A percentile compares a stretch with the other conserved stretches of the same genome.
Conservation (phyloP, 139 green algal species). For the Haematococcus sp. region DNA sequence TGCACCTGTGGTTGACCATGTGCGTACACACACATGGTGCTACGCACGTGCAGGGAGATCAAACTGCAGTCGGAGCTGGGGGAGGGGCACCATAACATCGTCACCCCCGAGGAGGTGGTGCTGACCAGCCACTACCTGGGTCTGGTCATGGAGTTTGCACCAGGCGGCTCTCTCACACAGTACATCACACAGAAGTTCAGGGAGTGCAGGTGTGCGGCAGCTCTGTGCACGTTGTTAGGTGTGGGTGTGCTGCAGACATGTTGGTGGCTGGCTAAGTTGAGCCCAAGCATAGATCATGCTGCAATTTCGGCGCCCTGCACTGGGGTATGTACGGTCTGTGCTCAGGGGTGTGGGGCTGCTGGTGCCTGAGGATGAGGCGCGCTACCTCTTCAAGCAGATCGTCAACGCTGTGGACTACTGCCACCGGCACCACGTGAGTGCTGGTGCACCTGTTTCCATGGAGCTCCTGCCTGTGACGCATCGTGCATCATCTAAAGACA, state of each 20-base stretch:
- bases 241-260: not conserved
- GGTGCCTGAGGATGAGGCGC: slow-evolving; percentile 67
- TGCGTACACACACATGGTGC: too few relatives aligned
- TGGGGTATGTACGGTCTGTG: too few relatives aligned
- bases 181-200: slow-evolving; percentile 61
- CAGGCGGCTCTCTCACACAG: slow-evolving; percentile 64
- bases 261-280: not conserved
- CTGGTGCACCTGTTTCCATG: slow-evolving; percentile 44
- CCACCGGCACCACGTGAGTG: slow-evolving; percentile 72
- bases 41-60: slow-evolving; percentile 30
- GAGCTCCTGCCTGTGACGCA: too few relatives aligned
- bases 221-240: slow-evolving; percentile 4
- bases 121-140: slow-evolving; percentile 68
- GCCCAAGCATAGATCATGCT: too few relatives aligned
- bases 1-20: too few relatives aligned
- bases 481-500: too few relatives aligned
- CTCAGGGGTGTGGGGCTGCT: slow-evolving; percentile 50
- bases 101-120: slow-evolving; percentile 65
- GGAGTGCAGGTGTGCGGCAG: slow-evolving; percentile 19
- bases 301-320: too few relatives aligned
- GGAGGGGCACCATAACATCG: slow-evolving; percentile 66
- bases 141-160: slow-evolving; percentile 75
- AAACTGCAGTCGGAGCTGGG: slow-evolving; percentile 67
- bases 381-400: slow-evolving; percentile 77
- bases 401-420: slow-evolving; percentile 85